Conservation (phyloP, 2,329 filamentous ascomycete species). For the Colletotrichum musae region DNA sequence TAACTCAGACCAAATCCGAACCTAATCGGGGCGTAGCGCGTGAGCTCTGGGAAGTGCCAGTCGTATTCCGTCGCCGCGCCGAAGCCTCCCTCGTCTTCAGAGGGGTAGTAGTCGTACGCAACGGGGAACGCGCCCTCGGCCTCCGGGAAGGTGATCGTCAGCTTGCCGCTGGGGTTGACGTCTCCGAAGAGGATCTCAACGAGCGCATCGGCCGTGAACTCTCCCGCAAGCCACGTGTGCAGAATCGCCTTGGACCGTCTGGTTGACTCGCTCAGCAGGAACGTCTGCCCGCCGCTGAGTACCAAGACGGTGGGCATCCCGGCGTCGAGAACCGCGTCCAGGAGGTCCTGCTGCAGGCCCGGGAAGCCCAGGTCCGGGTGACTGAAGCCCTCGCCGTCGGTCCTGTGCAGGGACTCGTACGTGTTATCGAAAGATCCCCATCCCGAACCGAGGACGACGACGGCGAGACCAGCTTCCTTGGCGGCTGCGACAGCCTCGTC, state of each 20-base stretch:
- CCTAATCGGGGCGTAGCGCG: slow-evolving; percentile 61
- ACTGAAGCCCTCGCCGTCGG: slow-evolving; percentile 51
- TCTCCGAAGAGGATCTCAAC: slow-evolving; percentile 75
- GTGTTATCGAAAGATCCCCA: slow-evolving; percentile 45
- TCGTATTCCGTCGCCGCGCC: slow-evolving; percentile 69
- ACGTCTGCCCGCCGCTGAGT: slow-evolving; percentile 50
- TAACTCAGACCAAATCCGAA: slow-evolving; percentile 79
- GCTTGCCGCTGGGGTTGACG: slow-evolving; percentile 66
- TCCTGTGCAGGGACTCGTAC: slow-evolving; percentile 46
- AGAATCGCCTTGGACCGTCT: slow-evolving; percentile 67
- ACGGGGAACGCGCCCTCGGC: slow-evolving; percentile 64
- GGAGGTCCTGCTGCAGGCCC: slow-evolving; percentile 51
- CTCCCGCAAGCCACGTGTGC: slow-evolving; percentile 74
- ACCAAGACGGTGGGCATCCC: slow-evolving; percentile 50
- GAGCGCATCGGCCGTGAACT: slow-evolving; percentile 75
- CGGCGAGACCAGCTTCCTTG: slow-evolving; percentile 47
- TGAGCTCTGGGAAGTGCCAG: slow-evolving; percentile 55
- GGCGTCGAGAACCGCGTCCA: slow-evolving; percentile 50
- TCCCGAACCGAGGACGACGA: slow-evolving; percentile 50
- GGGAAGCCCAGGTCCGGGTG: slow-evolving; percentile 51
- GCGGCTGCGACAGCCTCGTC: slow-evolving; percentile 46
- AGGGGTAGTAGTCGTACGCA: slow-evolving; percentile 77
- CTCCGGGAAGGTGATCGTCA: slow-evolving; percentile 63
- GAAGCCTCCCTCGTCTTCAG: slow-evolving; percentile 72
- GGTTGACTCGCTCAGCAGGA: slow-evolving; percentile 48